These are phyloP conservation scores for Rhizopogon sp. DNA, from an alignment of 768 basidiomycete species.

Conservation along the genomic window DNA sequence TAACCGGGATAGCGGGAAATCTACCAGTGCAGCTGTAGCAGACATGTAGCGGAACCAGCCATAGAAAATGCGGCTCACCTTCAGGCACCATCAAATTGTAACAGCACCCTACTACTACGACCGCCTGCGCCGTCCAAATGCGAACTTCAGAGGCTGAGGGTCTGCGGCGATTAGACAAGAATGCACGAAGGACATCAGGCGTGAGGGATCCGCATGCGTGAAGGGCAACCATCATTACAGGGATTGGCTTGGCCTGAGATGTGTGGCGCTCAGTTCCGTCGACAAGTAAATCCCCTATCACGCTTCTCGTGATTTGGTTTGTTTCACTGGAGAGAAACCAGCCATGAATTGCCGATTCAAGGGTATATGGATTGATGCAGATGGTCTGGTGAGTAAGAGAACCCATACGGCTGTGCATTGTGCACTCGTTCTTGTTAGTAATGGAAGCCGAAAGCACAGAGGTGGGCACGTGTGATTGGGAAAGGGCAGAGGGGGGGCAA, in stretches of 20 bases:
- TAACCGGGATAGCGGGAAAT: conserved; percentile 48
- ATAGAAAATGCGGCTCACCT: conserved; percentile 27
- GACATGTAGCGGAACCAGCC: conserved; percentile 1
- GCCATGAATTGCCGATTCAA: conserved; percentile 41
- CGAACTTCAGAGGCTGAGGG: conserved; percentile 1
- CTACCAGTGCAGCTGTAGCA: conserved; percentile 23
- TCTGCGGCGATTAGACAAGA: conserved; percentile 26
- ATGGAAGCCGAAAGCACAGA: background rate
- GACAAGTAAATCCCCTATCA: background rate
- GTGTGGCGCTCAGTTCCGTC: background rate
- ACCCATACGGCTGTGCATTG: conserved; percentile 11
- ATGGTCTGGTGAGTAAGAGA: conserved; percentile 54
- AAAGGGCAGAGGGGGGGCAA: background rate
- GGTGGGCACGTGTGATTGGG: background rate
- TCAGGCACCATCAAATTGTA: conserved; percentile 62
- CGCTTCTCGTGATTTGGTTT: background rate
- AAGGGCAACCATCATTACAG: conserved; percentile 61
- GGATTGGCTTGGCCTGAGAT: conserved; percentile 15
- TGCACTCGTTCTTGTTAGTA: background rate
- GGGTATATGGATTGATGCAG: conserved; percentile 44
- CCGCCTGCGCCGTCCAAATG: conserved; percentile 46
- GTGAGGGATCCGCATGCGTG: conserved; percentile 78
- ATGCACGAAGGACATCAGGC: conserved; percentile 57
- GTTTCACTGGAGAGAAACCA: conserved; percentile 38
- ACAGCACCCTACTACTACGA: conserved; percentile 72